Percentiles rank a stretch among this genome's conserved stretches.
phyloP scores from a whole-genome alignment of 345 rosid genomes.

The Triadica sebifera region DNA sequence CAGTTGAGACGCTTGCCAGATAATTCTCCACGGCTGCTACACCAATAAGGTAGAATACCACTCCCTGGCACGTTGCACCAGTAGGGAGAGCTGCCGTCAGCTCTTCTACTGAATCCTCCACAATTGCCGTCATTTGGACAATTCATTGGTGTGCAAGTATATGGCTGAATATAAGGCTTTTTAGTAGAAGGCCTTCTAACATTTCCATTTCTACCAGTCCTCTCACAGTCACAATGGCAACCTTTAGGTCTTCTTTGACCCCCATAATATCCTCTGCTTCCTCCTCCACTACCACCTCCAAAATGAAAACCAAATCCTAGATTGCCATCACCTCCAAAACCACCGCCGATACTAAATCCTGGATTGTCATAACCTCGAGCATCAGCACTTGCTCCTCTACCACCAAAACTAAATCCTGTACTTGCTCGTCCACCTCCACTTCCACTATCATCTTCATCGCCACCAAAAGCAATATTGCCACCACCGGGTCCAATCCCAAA shows the following conservation, averaged over 20 bases:
- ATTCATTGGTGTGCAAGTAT: constrained; percentile 11
- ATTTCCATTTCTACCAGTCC: not conserved
- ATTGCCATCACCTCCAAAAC: not conserved
- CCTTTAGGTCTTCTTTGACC: not conserved
- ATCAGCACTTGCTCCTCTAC: not conserved
- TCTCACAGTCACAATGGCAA: not conserved
- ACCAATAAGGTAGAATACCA: not conserved
- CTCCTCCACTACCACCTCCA: constrained; percentile 4
- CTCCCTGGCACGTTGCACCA: not conserved
- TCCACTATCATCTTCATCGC: not conserved
- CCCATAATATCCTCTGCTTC: not conserved
- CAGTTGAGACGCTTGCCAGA: not conserved
- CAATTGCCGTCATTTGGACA: not conserved
- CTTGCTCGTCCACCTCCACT: not conserved
- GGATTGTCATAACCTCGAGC: not conserved
- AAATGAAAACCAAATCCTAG: too few relatives aligned
- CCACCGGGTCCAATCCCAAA: not conserved
- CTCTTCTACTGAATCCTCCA: not conserved
- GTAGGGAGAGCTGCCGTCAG: not conserved
- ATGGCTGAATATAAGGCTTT: not conserved
- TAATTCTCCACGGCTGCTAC: not conserved
- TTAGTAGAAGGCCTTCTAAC: too few relatives aligned
- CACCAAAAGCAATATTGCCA: constrained; percentile 6
- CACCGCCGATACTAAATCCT: not conserved
- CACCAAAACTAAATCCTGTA: constrained; percentile 4